Conservation (phyloP, 495 filamentous ascomycete genomes). For the Penicillium chermesinum region DNA sequence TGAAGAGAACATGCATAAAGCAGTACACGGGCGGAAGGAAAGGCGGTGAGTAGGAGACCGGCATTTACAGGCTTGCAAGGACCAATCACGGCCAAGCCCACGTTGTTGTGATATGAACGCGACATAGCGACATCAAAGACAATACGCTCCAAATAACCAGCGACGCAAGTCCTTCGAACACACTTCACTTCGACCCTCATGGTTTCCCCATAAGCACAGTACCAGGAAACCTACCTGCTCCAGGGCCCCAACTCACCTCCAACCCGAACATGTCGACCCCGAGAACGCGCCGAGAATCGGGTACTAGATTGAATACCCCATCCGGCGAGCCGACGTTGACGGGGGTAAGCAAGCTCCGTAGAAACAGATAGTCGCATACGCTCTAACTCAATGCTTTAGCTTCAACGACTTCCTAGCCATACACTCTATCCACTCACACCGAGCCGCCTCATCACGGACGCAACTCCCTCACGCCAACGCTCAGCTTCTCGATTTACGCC, state of each 20-base stretch:
- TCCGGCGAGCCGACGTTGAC: constrained; percentile 32
- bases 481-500: constrained; percentile 37
- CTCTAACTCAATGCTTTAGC: constrained; percentile 14
- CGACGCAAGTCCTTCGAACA: no score
- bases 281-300: constrained; percentile 28
- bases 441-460: constrained; percentile 28
- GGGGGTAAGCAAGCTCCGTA: constrained; percentile 16
- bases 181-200: no score
- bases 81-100: constrained; percentile 18
- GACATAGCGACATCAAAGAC: no score
- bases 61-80: neutral
- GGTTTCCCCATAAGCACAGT: no score
- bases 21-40: neutral
- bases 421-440: constrained; percentile 37
- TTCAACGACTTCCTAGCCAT: constrained; percentile 35
- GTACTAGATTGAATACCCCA: constrained; percentile 22
- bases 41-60: neutral
- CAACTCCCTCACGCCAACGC: constrained; percentile 32
- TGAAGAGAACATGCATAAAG: neutral
- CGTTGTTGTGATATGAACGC: constrained; percentile 25
- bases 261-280: constrained; percentile 33
- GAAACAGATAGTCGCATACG: neutral
- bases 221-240: neutral
- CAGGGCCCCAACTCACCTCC: neutral
- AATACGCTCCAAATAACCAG: no score